These are phyloP conservation scores for Typha latifolia DNA, from an alignment of 176 grass and related monocot genomes.

Conservation along the genomic window DNA sequence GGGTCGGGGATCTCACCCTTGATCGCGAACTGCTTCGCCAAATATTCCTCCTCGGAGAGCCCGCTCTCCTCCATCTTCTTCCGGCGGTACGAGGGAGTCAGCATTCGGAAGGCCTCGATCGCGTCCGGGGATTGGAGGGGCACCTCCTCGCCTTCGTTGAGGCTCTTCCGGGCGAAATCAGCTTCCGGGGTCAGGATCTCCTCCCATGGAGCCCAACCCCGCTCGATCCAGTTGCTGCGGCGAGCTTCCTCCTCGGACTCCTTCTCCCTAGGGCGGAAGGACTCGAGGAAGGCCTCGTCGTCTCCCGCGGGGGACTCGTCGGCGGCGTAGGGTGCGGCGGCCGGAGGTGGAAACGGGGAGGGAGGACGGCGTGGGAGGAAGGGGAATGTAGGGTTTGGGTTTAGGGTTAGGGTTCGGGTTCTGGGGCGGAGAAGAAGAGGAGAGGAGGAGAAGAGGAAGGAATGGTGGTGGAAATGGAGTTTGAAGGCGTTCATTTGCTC, in stretches of 20 bases:
- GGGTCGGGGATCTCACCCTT: constrained; percentile 76
- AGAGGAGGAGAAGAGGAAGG: constrained; percentile 30
- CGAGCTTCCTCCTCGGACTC: constrained; percentile 66
- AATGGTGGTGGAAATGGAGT: constrained; percentile 12
- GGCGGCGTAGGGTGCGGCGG: constrained; percentile 34
- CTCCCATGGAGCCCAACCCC: constrained; percentile 92
- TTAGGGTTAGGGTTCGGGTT: constrained; percentile 9
- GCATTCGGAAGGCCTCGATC: constrained; percentile 83
- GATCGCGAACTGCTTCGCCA: constrained; percentile 45
- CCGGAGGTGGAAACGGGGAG: constrained; percentile 6
- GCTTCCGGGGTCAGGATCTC: constrained; percentile 71
- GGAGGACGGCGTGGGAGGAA: background rate
- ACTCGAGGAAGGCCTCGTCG: constrained; percentile 42
- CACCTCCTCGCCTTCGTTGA: constrained; percentile 92
- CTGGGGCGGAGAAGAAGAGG: constrained; percentile 25
- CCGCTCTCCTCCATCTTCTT: constrained; percentile 66
- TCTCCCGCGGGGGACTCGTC: constrained; percentile 46
- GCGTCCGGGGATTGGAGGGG: constrained; percentile 74
- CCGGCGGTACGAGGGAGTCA: constrained; percentile 65
- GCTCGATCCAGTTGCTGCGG: constrained; percentile 58
- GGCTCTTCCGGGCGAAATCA: constrained; percentile 69
- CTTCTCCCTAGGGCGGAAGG: constrained; percentile 21
- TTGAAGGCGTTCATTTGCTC: constrained; percentile 35
- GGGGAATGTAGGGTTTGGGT: background rate
- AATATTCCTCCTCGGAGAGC: constrained; percentile 52